These are phyloP conservation scores for Lactarius deliciosus DNA, from an alignment of 768 basidiomycete genomes.

Conservation along the genomic window DNA sequence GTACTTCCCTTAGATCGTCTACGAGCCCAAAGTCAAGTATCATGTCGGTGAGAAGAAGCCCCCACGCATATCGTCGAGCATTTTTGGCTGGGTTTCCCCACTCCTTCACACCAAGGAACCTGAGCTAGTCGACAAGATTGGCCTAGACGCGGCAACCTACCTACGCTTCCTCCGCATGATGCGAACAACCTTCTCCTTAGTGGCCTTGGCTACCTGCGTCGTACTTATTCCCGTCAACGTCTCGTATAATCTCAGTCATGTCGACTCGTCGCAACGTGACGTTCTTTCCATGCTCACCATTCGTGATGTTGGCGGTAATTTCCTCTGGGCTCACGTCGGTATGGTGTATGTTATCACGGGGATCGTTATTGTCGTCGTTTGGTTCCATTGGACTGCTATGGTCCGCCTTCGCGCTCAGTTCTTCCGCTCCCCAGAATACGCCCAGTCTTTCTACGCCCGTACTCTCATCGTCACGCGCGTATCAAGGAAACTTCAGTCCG, in stretches of 20 bases:
- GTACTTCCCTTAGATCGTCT: constrained; percentile 61
- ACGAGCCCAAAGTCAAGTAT: constrained; percentile 94
- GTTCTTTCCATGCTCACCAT: constrained; percentile 82
- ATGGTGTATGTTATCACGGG: constrained; percentile 79
- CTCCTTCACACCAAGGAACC: constrained; percentile 81
- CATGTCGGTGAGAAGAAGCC: constrained; percentile 75
- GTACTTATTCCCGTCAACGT: constrained; percentile 87
- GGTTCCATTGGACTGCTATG: constrained; percentile 76
- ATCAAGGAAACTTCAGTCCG: constrained; percentile 76
- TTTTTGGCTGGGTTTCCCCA: constrained; percentile 90
- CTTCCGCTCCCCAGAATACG: constrained; percentile 90
- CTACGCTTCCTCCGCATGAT: constrained; percentile 89
- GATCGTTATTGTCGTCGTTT: constrained; percentile 69
- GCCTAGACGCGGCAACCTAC: constrained; percentile 91
- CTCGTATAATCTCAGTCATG: constrained; percentile 73
- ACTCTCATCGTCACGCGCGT: constrained; percentile 84
- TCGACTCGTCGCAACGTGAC: constrained; percentile 52
- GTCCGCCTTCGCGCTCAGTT: constrained; percentile 76
- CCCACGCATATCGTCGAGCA: constrained; percentile 75
- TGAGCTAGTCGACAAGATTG: constrained; percentile 84
- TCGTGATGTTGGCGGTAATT: constrained; percentile 68
- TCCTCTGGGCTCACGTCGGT: constrained; percentile 82
- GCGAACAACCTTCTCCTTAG: constrained; percentile 64
- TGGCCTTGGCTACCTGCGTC: constrained; percentile 64
- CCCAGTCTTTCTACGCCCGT: constrained; percentile 88